These are phyloP conservation scores for Tricholoma sp. DNA, from an alignment of 768 basidiomycete genomes.

Conservation along the genomic window DNA sequence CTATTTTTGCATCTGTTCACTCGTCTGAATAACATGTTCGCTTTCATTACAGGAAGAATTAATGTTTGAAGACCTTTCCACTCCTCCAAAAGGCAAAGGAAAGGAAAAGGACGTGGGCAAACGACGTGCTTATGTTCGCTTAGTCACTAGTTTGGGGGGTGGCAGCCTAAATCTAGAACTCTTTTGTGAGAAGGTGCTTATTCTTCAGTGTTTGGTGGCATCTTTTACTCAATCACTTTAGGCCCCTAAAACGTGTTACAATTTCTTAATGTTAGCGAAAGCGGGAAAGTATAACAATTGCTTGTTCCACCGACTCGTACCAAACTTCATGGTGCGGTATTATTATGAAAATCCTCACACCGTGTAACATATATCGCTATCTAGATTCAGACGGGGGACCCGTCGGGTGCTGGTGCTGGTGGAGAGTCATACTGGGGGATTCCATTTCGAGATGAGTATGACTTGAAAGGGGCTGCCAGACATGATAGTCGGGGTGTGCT, in stretches of 20 bases:
- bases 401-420: constrained; percentile 91
- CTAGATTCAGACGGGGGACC: constrained; percentile 97
- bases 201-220: not conserved
- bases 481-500: constrained; percentile 81
- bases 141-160: constrained; percentile 87
- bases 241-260: constrained; percentile 99
- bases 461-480: constrained; percentile 81
- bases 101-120: constrained; percentile 94
- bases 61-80: constrained; percentile 94
- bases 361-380: constrained; percentile 2
- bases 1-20: not conserved
- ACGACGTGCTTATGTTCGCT: constrained; percentile 91
- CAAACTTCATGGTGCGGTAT: constrained; percentile 85
- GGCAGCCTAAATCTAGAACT: constrained; percentile 80
- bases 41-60: constrained; percentile 67
- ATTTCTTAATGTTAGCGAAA: constrained; percentile 91
- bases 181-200: constrained; percentile 77
- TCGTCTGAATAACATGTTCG: not conserved
- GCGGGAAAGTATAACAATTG: constrained; percentile 87
- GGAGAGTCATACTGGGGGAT: constrained; percentile 94
- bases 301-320: constrained; percentile 89
- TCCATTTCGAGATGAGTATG: constrained; percentile 93
- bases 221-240: constrained; percentile 23
- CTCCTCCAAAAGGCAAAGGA: constrained; percentile 74
- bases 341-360: not conserved